A percentile compares a stretch with the other conserved stretches of the same genome.
Conservation (phyloP, 495 filamentous ascomycete genomes). For the Choiromyces venosus region DNA sequence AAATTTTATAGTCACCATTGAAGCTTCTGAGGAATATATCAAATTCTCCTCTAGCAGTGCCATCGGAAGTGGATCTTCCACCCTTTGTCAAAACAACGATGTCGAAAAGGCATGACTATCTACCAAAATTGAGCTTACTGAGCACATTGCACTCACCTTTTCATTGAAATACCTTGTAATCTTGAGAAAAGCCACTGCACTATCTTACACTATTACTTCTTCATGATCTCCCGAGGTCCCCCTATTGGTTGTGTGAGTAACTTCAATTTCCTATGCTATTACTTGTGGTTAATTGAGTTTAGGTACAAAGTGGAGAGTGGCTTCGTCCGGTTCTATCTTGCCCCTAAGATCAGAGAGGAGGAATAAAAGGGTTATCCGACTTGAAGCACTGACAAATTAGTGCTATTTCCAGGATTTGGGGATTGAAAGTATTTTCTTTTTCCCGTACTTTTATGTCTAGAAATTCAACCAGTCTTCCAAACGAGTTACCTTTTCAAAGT, state of each 20-base stretch:
- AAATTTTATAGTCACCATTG: too few species aligned
- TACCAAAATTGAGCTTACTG: constrained; percentile 79
- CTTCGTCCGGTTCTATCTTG: constrained; percentile 91
- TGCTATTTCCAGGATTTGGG: too few species aligned
- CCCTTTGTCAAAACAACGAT: constrained; percentile 78
- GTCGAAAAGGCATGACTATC: constrained; percentile 84
- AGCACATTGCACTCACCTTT: constrained; percentile 92
- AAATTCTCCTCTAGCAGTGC: constrained; percentile 91
- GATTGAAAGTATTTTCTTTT: too few species aligned
- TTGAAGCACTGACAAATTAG: too few species aligned
- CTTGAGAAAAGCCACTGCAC: constrained; percentile 93
- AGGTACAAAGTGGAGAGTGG: constrained; percentile 72
- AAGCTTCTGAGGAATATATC: constrained; percentile 91
- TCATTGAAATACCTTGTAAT: constrained; percentile 98
- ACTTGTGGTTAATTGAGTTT: constrained; percentile 1
- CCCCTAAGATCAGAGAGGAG: constrained; percentile 93
- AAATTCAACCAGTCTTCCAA: too few species aligned
- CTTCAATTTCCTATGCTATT: not conserved
- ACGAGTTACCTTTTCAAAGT: too few species aligned
- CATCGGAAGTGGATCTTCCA: constrained; percentile 90
- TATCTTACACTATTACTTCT: constrained; percentile 77
- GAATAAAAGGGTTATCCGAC: constrained; percentile 65
- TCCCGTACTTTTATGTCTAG: too few species aligned
- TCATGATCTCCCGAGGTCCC: constrained; percentile 94
- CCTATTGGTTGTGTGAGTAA: too few species aligned